Percentiles rank a stretch among this genome's conserved stretches.
phyloP scores from a whole-genome alignment of 257 asterid genomes.

The Vinca minor region DNA sequence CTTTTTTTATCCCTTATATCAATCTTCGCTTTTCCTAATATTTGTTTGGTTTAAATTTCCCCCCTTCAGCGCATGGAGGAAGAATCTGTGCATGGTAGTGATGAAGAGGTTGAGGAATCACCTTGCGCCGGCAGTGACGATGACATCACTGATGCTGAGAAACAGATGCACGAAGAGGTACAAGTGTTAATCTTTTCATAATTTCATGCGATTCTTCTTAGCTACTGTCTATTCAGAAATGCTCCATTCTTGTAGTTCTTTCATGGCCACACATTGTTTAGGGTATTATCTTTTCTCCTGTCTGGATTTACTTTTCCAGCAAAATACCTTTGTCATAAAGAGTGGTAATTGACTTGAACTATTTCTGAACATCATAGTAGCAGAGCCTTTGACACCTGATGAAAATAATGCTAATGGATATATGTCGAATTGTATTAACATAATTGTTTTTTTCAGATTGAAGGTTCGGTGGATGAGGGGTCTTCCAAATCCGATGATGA shows the following conservation, averaged over 20 bases:
- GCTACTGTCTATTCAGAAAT: neutral
- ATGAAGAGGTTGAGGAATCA: constrained; percentile 82
- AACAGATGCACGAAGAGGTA: constrained; percentile 66
- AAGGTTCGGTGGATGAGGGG: constrained; percentile 88
- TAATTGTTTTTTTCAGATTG: constrained; percentile 39
- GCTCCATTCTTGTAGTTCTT: neutral
- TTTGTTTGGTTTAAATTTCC: constrained; percentile 6
- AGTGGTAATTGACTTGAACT: no score
- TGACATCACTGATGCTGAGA: constrained; percentile 57
- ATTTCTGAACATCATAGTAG: no score
- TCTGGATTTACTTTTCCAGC: neutral
- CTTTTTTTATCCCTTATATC: neutral
- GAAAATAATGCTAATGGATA: neutral
- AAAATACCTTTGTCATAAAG: no score
- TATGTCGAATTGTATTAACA: neutral
- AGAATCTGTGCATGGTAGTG: constrained; percentile 86
- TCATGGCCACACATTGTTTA: neutral
- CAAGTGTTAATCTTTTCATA: neutral
- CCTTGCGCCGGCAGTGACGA: constrained; percentile 79
- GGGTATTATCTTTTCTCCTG: neutral
- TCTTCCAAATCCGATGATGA: constrained; percentile 81
- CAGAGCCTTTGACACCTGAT: neutral
- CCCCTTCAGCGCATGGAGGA: constrained; percentile 75
- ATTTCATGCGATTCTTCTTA: neutral
- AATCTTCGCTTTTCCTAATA: neutral